Conservation (phyloP, 257 asterid species). For the Fraxinus anomala region DNA sequence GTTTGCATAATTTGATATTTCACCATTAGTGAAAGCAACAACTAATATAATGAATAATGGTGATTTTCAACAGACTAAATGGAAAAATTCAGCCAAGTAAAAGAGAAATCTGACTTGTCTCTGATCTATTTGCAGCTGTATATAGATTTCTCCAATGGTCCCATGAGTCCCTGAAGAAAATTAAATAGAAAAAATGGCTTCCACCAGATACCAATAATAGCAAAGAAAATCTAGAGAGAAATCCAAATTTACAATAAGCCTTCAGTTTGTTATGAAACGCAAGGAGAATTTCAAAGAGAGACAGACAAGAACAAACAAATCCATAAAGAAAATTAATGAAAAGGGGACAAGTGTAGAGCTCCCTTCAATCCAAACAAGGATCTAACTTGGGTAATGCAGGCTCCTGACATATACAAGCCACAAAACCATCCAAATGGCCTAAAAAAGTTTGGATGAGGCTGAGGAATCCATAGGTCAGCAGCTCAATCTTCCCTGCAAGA, state of each 20-base stretch:
- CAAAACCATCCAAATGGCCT: slow-evolving; percentile 49
- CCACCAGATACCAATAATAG: slow-evolving; percentile 40
- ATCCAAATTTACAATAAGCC: neutral
- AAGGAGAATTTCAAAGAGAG: neutral
- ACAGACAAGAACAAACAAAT: slow-evolving; percentile 19
- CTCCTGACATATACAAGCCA: slow-evolving; percentile 88
- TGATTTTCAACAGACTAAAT: too few species aligned
- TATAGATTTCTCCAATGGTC: too few species aligned
- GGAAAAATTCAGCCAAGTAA: too few species aligned
- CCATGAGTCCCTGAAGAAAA: too few species aligned
- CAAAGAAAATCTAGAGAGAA: slow-evolving; percentile 27
- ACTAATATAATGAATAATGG: too few species aligned
- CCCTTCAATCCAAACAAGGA: slow-evolving; percentile 97
- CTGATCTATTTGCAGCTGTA: too few species aligned
- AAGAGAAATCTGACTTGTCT: too few species aligned
- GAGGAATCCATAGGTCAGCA: slow-evolving; percentile 87
- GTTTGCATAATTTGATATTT: too few species aligned
- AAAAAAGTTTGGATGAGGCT: slow-evolving; percentile 47
- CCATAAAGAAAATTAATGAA: neutral
- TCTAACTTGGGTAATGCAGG: slow-evolving; percentile 54
- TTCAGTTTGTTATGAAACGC: neutral
- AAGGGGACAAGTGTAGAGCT: slow-evolving; percentile 56
- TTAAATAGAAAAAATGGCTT: slow-evolving; percentile 17
- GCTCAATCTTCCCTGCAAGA: slow-evolving; percentile 62
- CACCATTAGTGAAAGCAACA: too few species aligned